Evolutionary conservation across 2,329 filamentous ascomycete species (phyloP).

Genomic region (Blastomyces percursus): DNA sequence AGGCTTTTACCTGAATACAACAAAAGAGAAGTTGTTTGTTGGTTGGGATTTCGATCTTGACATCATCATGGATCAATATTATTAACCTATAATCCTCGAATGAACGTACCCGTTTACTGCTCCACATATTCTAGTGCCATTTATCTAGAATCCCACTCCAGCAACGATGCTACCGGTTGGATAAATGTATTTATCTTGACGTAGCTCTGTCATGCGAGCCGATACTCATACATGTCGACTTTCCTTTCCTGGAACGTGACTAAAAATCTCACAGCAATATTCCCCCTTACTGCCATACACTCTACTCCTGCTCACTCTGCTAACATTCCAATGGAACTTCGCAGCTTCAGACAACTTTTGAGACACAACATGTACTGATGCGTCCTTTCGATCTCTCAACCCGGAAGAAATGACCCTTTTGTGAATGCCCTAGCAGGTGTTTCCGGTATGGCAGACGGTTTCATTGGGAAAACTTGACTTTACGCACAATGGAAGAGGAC

Average conservation of each 20-base stretch:
- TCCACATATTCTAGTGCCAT: not conserved
- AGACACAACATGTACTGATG: constrained; percentile 12
- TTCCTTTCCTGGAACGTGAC: not conserved
- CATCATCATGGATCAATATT: not conserved
- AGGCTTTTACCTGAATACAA: not conserved
- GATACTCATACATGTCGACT: not conserved
- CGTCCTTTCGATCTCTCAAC: constrained; percentile 4
- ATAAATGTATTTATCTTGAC: constrained; percentile 1
- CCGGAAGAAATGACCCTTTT: constrained; percentile 1
- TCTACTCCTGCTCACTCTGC: not conserved
- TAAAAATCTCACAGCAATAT: constrained; percentile 3
- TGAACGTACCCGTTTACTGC: constrained; percentile 5
- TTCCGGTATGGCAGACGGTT: constrained; percentile 8
- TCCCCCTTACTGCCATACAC: not conserved
- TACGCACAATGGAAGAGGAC: constrained; percentile 16
- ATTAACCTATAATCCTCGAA: not conserved
- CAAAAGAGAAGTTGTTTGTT: not conserved
- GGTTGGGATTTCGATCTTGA: not conserved
- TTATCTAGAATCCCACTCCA: not conserved
- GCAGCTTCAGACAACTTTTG: not conserved
- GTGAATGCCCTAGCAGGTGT: not conserved
- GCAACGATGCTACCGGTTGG: not conserved
- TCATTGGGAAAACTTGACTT: constrained; percentile 7
- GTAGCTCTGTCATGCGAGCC: constrained; percentile 1
- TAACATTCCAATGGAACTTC: not conserved